These are phyloP conservation scores for Russula sp. DNA, from an alignment of 768 basidiomycete genomes.

Conservation along the genomic window DNA sequence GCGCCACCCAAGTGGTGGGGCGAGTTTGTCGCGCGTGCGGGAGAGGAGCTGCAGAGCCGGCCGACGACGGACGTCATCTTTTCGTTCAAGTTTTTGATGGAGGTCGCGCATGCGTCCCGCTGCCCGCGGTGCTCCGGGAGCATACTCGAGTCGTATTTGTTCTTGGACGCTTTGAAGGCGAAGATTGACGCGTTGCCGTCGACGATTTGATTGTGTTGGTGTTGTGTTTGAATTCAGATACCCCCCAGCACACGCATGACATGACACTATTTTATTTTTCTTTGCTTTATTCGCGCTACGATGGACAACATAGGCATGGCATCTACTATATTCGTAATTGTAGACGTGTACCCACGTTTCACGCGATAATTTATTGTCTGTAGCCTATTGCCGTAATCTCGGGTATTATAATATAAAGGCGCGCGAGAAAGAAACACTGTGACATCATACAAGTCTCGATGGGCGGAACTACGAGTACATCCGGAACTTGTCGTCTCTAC, in stretches of 20 bases:
- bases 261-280: not conserved
- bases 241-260: no score
- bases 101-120: constrained; percentile 41
- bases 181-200: constrained; percentile 47
- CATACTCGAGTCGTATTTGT: constrained; percentile 53
- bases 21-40: constrained; percentile 50
- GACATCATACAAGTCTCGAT: not conserved
- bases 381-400: no score
- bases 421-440: no score
- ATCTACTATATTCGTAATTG: no score
- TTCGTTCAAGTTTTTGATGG: constrained; percentile 49
- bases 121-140: constrained; percentile 63
- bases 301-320: no score
- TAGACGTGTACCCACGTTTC: no score
- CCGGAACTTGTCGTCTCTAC: constrained; percentile 6
- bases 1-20: constrained; percentile 63
- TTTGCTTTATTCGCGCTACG: not conserved
- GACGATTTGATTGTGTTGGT: constrained; percentile 31
- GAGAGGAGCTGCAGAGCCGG: constrained; percentile 46
- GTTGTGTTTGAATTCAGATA: not conserved
- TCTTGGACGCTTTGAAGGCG: constrained; percentile 46
- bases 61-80: constrained; percentile 58
- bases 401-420: no score
- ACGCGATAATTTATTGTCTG: not conserved
- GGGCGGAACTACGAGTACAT: constrained; percentile 6